Evolutionary conservation across 2,329 filamentous ascomycete genomes (phyloP).

Genomic region (Sodiomyces alkalinus): DNA sequence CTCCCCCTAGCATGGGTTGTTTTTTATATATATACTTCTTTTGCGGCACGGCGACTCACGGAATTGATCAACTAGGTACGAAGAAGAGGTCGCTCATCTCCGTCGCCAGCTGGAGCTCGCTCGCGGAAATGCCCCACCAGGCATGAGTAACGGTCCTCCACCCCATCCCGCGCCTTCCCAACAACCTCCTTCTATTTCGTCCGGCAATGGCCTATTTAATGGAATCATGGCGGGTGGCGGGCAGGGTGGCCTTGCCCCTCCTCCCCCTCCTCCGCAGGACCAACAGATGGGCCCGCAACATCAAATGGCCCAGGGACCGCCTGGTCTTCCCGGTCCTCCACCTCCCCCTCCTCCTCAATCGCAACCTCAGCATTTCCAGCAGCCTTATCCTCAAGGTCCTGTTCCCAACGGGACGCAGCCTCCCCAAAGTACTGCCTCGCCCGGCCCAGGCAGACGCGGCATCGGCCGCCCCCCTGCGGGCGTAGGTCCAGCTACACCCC

Average conservation of each 20-base stretch:
- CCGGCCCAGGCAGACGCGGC: conserved; percentile 64
- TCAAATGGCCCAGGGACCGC: conserved; percentile 59
- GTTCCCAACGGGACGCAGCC: conserved; percentile 58
- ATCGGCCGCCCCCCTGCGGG: conserved; percentile 49
- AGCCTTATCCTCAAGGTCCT: conserved; percentile 42
- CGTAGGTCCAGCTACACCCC: conserved; percentile 67
- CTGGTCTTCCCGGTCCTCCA: conserved; percentile 43
- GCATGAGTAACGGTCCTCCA: conserved; percentile 47
- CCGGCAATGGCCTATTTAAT: conserved; percentile 85
- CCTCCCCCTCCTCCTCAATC: conserved; percentile 44
- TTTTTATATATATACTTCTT: conserved; percentile 6
- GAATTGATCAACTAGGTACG: conserved; percentile 51
- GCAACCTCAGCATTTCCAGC: conserved; percentile 53
- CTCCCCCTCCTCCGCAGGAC: conserved; percentile 45
- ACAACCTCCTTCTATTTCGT: conserved; percentile 75
- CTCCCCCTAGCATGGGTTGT: conserved; percentile 3
- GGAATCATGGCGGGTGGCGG: conserved; percentile 87
- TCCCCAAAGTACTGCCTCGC: conserved; percentile 72
- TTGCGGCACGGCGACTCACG: conserved; percentile 4
- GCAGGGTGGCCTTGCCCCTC: conserved; percentile 72
- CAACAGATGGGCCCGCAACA: conserved; percentile 38
- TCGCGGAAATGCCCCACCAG: conserved; percentile 44
- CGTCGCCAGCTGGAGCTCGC: conserved; percentile 74
- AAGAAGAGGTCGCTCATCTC: conserved; percentile 75
- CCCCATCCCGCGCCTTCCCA: conserved; percentile 69